A percentile compares a stretch with the other conserved stretches of the same genome.
phyloP scores from a whole-genome alignment of 495 filamentous ascomycete genomes.

The Xylaria acuta region DNA sequence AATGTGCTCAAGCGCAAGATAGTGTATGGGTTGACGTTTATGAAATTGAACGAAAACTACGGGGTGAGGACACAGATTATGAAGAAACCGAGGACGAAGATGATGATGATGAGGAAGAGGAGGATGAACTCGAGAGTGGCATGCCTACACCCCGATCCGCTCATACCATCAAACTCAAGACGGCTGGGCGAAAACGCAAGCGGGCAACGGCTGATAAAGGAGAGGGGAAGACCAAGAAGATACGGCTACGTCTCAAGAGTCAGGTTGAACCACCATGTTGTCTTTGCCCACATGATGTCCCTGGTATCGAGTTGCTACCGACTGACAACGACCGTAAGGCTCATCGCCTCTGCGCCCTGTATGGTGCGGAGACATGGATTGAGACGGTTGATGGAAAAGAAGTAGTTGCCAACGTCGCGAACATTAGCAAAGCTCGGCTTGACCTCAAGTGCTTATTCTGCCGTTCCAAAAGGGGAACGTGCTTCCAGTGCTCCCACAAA shows the following conservation, averaged over 20 bases:
- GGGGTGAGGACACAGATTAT: constrained; percentile 91
- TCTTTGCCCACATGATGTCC: constrained; percentile 91
- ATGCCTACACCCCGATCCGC: constrained; percentile 76
- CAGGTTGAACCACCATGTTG: constrained; percentile 84
- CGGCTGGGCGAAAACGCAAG: constrained; percentile 65
- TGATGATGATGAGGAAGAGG: constrained; percentile 69
- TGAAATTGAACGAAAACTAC: constrained; percentile 91
- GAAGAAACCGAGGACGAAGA: constrained; percentile 83
- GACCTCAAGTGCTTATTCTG: constrained; percentile 95
- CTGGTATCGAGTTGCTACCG: constrained; percentile 79
- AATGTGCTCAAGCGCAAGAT: constrained; percentile 84
- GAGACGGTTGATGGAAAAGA: constrained; percentile 71
- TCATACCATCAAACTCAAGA: constrained; percentile 54
- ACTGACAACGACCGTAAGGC: constrained; percentile 89
- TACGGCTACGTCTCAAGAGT: constrained; percentile 70
- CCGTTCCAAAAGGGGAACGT: constrained; percentile 88
- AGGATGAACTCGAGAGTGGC: constrained; percentile 55
- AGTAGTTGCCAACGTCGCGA: constrained; percentile 74
- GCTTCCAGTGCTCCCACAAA: constrained; percentile 95
- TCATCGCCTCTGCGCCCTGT: constrained; percentile 87
- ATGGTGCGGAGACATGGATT: constrained; percentile 92
- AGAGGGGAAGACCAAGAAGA: constrained; percentile 71
- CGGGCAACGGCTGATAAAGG: constrained; percentile 45
- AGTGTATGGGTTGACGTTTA: constrained; percentile 98
- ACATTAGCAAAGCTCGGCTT: constrained; percentile 84